These are phyloP conservation scores for Eimeria tenella DNA, from an alignment of 169 alveolate genomes.

Conservation along the genomic window DNA sequence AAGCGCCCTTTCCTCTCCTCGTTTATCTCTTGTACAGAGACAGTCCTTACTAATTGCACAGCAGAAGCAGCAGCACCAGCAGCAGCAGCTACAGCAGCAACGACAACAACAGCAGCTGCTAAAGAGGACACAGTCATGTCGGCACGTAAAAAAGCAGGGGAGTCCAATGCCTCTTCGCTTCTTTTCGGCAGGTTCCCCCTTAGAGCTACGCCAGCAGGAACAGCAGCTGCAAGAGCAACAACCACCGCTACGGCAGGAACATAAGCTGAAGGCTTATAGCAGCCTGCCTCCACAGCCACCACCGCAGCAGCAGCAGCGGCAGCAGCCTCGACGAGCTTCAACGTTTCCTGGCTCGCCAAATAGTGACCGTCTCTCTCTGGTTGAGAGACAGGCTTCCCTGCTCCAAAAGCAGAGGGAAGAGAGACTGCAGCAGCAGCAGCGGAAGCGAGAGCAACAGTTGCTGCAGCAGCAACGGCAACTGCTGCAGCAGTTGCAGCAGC, in stretches of 20 bases:
- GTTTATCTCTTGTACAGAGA: neutral
- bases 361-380: neutral
- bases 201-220: neutral
- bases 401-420: slow-evolving; percentile 18
- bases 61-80: slow-evolving; percentile 31
- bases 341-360: neutral
- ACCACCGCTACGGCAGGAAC: slow-evolving; percentile 1
- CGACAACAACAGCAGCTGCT: neutral
- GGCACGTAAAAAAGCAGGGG: neutral
- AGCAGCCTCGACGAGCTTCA: neutral
- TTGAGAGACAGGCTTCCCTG: slow-evolving; percentile 9
- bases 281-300: neutral
- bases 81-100: slow-evolving; percentile 4
- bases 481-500: neutral
- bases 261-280: neutral
- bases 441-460: neutral
- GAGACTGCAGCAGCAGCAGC: slow-evolving; percentile 19
- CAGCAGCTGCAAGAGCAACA: slow-evolving; percentile 7
- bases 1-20: neutral
- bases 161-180: neutral
- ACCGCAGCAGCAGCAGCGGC: slow-evolving; percentile 25
- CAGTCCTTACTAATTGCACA: slow-evolving; percentile 12
- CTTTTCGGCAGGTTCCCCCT: neutral
- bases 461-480: neutral
- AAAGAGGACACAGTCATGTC: neutral